Base-by-base conservation (phyloP, 305 asterid species). In the Solanum chacoense region DNA sequence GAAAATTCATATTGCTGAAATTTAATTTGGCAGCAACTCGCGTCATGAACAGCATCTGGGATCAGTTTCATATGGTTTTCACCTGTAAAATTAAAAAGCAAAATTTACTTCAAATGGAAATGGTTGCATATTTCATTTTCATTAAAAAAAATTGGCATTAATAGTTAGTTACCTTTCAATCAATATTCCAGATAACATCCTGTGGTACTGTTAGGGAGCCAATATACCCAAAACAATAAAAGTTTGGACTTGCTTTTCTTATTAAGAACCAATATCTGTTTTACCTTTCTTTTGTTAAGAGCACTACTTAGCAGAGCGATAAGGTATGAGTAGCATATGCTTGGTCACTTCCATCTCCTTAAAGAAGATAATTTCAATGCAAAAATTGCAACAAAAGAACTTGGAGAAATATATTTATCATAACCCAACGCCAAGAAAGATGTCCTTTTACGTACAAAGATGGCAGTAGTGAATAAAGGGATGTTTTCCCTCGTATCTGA, bases 11-110 rank as follows among this genome's bases (percentile, higher is more conserved):
- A 55, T 5, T 3, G 10, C 10, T 63, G 4, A 80, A 38, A 14
- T 80, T 38, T 75, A 20, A 34, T 75, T 67, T 63, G 8, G 26
- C 50, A 13, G 31, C 13, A 88, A 92, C 98, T 93, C 78, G 94
- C 98, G 86, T 96, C 96, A 65, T 94, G 96, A 31, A 94, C 95
- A 22, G 98, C 97, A 3, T 93, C 93, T 4, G 96, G 95, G 65
- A 96, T 91, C 87, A 94, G 28, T 24, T 71, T 75, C 59, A 95
- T 92, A 72, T 96, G 99, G 78, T 26, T 40, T n/a, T 80, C 65
- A 40, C 67, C 67, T 40, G 37, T 24, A 42, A 80, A 80, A 14
- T 10, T 76, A 4, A 35, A 76, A 76, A 76, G 81, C 12, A 37
- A n/a, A 77, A n/a, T 6, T n/a, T 29, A 77, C 75, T 69, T 69